phyloP scores from a whole-genome alignment of 2,329 filamentous ascomycete species.

The Huntiella moniliformis region DNA sequence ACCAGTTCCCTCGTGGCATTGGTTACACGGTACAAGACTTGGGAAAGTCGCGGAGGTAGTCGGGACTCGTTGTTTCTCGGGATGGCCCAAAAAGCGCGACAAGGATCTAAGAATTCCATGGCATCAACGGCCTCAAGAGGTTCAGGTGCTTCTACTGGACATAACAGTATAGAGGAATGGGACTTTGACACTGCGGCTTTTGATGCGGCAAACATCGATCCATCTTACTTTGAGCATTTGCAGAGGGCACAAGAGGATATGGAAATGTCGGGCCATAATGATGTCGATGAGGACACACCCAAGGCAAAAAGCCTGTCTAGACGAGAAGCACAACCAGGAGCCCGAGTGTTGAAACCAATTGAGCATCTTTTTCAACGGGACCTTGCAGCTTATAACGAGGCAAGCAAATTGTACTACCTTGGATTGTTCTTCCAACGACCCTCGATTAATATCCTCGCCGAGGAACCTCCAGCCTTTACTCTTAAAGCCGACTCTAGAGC shows the following conservation, averaged over 20 bases:
- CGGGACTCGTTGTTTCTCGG: slow-evolving; percentile 40
- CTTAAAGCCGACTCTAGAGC: slow-evolving; percentile 34
- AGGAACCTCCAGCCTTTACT: slow-evolving; percentile 14
- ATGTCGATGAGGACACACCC: not conserved
- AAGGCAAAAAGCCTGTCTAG: not conserved
- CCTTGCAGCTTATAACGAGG: slow-evolving; percentile 44
- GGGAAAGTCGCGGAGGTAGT: slow-evolving; percentile 57
- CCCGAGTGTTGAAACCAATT: slow-evolving; percentile 33
- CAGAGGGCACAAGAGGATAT: not conserved
- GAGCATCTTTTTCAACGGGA: slow-evolving; percentile 51
- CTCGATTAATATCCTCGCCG: slow-evolving; percentile 18
- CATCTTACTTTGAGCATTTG: not conserved
- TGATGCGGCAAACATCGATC: not conserved
- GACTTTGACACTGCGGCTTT: slow-evolving; percentile 3
- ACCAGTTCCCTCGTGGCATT: slow-evolving; percentile 43
- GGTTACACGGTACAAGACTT: slow-evolving; percentile 53
- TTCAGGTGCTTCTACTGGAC: slow-evolving; percentile 28
- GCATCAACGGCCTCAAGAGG: slow-evolving; percentile 21
- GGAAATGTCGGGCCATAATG: not conserved
- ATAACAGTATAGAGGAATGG: slow-evolving; percentile 3
- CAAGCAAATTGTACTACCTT: slow-evolving; percentile 38
- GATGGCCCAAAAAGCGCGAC: slow-evolving; percentile 1
- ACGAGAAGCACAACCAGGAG: too few species aligned
- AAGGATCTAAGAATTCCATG: slow-evolving; percentile 4
- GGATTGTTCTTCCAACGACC: slow-evolving; percentile 18